phyloP scores from a whole-genome alignment of 2,329 filamentous ascomycete genomes.

The Diaporthe humulicola region DNA sequence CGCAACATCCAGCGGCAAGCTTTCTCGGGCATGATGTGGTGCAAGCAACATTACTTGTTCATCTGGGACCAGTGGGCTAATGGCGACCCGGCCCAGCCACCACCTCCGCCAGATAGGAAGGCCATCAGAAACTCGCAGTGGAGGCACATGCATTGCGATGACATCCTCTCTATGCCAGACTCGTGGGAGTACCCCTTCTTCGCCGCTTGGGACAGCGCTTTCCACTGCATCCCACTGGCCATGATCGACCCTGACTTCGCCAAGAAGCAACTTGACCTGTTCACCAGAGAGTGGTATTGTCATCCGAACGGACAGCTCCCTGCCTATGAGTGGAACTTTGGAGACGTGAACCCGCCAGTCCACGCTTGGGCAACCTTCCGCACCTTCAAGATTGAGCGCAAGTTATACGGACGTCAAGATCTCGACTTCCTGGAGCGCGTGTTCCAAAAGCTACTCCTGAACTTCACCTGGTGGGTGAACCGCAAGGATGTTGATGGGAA shows the following conservation, averaged over 20 bases:
- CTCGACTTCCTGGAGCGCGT: conserved; percentile 95
- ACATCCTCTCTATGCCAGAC: conserved; percentile 97
- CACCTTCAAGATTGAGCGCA: conserved; percentile 98
- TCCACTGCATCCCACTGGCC: conserved; percentile 94
- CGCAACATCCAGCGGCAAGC: conserved; percentile 96
- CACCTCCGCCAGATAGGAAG: conserved; percentile 85
- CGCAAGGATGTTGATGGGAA: conserved; percentile 95
- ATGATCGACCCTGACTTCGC: conserved; percentile 99
- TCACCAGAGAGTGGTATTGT: conserved; percentile 98
- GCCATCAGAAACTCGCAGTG: conserved; percentile 87
- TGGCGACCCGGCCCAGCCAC: conserved; percentile 88
- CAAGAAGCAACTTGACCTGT: conserved; percentile 96
- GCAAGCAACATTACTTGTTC: conserved; percentile 96
- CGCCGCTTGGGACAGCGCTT: conserved; percentile 96
- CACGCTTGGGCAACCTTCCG: conserved; percentile 97
- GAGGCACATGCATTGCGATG: conserved; percentile 95
- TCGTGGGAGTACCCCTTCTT: conserved; percentile 99
- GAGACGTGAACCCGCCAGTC: conserved; percentile 95
- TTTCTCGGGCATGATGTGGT: conserved; percentile 98
- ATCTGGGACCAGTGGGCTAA: conserved; percentile 99
- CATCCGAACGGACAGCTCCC: conserved; percentile 96
- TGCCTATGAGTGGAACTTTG: conserved; percentile 96
- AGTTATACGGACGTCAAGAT: conserved; percentile 95
- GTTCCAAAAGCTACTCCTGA: conserved; percentile 94
- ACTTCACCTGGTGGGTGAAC: conserved; percentile 99